Evolutionary conservation across 805 yeast species (phyloP).

Genomic region (Hanseniaspora hatyaiensis): DNA sequence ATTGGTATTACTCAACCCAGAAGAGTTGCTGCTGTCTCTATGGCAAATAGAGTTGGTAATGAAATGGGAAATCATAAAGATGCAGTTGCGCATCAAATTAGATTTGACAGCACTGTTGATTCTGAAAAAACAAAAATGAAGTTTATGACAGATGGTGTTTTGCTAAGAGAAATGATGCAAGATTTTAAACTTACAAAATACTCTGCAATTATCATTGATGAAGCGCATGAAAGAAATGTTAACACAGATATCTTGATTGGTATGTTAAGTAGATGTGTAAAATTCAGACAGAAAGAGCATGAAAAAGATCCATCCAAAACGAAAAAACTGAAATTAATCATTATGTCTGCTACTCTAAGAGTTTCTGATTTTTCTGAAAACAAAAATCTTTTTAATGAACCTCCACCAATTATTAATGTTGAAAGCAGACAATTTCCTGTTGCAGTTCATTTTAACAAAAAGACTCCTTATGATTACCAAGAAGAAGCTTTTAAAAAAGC

Average conservation of each 20-base stretch:
- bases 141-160: slow-evolving; percentile 91
- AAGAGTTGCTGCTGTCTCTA: slow-evolving; percentile 86
- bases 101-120: slow-evolving; percentile 62
- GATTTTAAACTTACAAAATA: slow-evolving; percentile 74
- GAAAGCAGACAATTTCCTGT: slow-evolving; percentile 94
- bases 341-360: slow-evolving; percentile 95
- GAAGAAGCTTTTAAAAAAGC: slow-evolving; percentile 81
- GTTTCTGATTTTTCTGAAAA: slow-evolving; percentile 90
- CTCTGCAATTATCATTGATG: slow-evolving; percentile 83
- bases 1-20: slow-evolving; percentile 94
- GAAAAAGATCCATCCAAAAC: slow-evolving; percentile 36
- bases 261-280: slow-evolving; percentile 76
- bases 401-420: slow-evolving; percentile 82
- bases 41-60: slow-evolving; percentile 68
- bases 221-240: slow-evolving; percentile 93
- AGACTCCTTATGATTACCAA: slow-evolving; percentile 64
- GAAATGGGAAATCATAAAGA: slow-evolving; percentile 65
- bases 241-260: slow-evolving; percentile 95
- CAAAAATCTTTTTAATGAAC: slow-evolving; percentile 45
- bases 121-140: slow-evolving; percentile 55
- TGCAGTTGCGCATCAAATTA: slow-evolving; percentile 67
- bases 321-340: slow-evolving; percentile 65
- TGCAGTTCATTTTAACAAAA: slow-evolving; percentile 73
- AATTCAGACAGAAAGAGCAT: slow-evolving; percentile 50
- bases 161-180: slow-evolving; percentile 81